Evolutionary conservation across 441 rosid genomes (phyloP).

Genomic region (Manihot esculenta): DNA sequence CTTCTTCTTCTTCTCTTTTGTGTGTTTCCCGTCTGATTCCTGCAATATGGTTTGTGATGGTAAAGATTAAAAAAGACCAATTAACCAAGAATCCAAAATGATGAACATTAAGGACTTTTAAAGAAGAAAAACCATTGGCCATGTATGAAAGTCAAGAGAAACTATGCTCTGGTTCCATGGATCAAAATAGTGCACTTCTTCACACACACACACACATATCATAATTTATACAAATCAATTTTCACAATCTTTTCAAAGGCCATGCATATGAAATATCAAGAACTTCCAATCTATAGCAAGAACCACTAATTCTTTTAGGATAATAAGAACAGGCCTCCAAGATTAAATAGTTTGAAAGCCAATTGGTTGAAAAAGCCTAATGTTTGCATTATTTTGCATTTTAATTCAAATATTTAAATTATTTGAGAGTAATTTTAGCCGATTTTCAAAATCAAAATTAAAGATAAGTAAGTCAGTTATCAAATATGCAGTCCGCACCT

Average conservation of each 20-base stretch:
- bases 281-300: background rate
- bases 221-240: background rate
- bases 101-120: background rate
- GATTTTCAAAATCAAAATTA: no score
- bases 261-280: background rate
- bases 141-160: background rate
- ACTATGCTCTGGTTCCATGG: background rate
- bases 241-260: background rate
- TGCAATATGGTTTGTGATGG: constrained; percentile 32
- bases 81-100: background rate
- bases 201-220: no score
- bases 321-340: background rate
- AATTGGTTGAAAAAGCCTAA: no score
- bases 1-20: constrained; percentile 53
- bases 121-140: background rate
- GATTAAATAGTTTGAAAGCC: no score
- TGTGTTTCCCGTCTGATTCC: constrained; percentile 65
- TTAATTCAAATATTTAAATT: no score
- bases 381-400: no score
- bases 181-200: background rate
- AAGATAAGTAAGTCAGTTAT: no score
- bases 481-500: no score
- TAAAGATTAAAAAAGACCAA: background rate
- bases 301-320: background rate
- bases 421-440: no score